Conservation (phyloP, 2,329 filamentous ascomycete species). For the Paecilomyces niveus region DNA sequence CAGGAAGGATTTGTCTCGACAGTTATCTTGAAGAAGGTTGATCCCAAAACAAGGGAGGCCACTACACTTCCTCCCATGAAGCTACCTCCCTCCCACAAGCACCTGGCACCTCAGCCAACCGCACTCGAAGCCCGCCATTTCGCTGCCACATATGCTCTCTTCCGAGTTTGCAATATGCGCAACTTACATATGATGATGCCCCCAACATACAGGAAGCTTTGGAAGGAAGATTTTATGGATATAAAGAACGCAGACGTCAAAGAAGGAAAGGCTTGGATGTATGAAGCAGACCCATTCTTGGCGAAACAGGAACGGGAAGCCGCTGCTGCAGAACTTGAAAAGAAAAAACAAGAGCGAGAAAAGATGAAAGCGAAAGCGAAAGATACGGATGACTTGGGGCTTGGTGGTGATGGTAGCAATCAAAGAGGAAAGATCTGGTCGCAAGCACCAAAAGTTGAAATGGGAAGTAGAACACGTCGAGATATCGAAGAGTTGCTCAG, state of each 20-base stretch:
- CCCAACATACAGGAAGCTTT: constrained; percentile 79
- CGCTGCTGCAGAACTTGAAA: constrained; percentile 66
- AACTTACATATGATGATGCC: constrained; percentile 93
- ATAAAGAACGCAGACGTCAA: constrained; percentile 76
- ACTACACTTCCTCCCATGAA: constrained; percentile 73
- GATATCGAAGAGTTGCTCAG: constrained; percentile 76
- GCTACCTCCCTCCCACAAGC: constrained; percentile 67
- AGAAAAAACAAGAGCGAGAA: constrained; percentile 67
- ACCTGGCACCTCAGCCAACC: constrained; percentile 68
- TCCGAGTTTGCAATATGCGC: constrained; percentile 88
- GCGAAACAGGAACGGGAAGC: constrained; percentile 73
- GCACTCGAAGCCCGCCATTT: constrained; percentile 89
- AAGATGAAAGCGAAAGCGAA: constrained; percentile 56
- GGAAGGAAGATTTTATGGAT: constrained; percentile 79
- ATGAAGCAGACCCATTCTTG: constrained; percentile 89
- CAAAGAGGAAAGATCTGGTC: constrained; percentile 67
- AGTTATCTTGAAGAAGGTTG: constrained; percentile 65
- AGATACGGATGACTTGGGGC: constrained; percentile 53
- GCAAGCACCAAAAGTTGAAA: constrained; percentile 84
- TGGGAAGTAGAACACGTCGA: constrained; percentile 72
- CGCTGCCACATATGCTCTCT: constrained; percentile 84
- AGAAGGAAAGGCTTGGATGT: constrained; percentile 76
- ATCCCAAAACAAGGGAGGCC: constrained; percentile 75
- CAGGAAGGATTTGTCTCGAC: constrained; percentile 70
- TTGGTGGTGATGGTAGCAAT: constrained; percentile 24